Percentiles rank a stretch among this genome's conserved stretches.
Evolutionary conservation across 345 rosid species (phyloP).

Genomic region (Heritiera fomes): DNA sequence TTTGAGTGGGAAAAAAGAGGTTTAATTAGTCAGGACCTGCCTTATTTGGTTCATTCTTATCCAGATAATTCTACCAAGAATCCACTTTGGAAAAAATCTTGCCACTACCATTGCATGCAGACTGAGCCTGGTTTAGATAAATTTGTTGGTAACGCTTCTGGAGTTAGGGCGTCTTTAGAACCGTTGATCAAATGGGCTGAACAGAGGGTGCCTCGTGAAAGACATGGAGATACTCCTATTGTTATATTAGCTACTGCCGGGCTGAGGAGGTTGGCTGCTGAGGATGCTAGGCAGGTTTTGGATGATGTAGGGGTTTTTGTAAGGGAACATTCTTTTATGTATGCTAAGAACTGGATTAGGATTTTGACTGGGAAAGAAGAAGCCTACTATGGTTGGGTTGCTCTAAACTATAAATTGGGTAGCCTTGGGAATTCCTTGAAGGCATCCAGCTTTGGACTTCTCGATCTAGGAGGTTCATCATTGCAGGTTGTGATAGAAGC

Average conservation of each 20-base stretch:
- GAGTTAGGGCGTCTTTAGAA: slow-evolving; percentile 47
- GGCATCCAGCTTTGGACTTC: slow-evolving; percentile 48
- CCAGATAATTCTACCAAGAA: slow-evolving; percentile 37
- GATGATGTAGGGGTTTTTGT: slow-evolving; percentile 44
- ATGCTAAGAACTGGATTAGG: slow-evolving; percentile 46
- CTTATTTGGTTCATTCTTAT: slow-evolving; percentile 44
- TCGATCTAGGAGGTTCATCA: slow-evolving; percentile 70
- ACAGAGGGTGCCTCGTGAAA: slow-evolving; percentile 46
- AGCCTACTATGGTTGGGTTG: slow-evolving; percentile 70
- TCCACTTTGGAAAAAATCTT: slow-evolving; percentile 28
- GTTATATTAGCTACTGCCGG: slow-evolving; percentile 68
- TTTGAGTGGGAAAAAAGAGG: slow-evolving; percentile 44
- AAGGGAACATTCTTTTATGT: slow-evolving; percentile 40
- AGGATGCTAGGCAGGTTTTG: slow-evolving; percentile 44
- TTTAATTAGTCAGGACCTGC: slow-evolving; percentile 30
- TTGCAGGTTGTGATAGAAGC: slow-evolving; percentile 58
- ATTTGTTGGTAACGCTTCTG: slow-evolving; percentile 47
- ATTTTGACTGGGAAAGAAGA: slow-evolving; percentile 63
- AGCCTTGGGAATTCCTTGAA: slow-evolving; percentile 38
- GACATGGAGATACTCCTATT: slow-evolving; percentile 49
- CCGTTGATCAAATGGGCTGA: slow-evolving; percentile 48
- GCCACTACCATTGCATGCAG: slow-evolving; percentile 65
- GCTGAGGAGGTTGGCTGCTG: slow-evolving; percentile 41
- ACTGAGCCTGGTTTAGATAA: slow-evolving; percentile 64
- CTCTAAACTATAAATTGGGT: slow-evolving; percentile 57